Evolutionary conservation across 768 basidiomycete species (phyloP).

Genomic region (Mycena indigotica): DNA sequence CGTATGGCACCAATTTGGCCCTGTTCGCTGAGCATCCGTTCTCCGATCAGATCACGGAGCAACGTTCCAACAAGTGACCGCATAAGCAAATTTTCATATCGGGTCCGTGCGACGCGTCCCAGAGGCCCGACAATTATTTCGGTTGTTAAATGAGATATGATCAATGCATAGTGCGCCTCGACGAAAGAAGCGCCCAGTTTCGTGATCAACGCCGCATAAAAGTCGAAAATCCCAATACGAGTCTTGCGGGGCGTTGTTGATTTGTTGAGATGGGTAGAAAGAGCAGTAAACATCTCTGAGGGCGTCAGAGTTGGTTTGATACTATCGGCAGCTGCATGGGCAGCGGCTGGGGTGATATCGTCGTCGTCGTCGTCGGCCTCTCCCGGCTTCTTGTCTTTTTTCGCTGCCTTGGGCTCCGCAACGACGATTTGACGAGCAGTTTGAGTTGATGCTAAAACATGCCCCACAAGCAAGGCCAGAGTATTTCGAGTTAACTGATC

Average conservation of each 20-base stretch:
- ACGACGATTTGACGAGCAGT: conserved; percentile 53
- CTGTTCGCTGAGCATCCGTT: conserved; percentile 88
- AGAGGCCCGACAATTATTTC: conserved; percentile 69
- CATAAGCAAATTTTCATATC: conserved; percentile 75
- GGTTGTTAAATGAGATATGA: conserved; percentile 75
- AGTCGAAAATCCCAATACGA: conserved; percentile 85
- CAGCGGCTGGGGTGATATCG: conserved; percentile 44
- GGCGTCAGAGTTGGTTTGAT: conserved; percentile 72
- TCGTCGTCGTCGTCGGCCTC: conserved; percentile 66
- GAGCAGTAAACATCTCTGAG: conserved; percentile 77
- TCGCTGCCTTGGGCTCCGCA: conserved; percentile 42
- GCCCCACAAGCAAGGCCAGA: conserved; percentile 78
- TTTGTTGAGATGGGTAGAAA: conserved; percentile 84
- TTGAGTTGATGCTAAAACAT: conserved; percentile 84
- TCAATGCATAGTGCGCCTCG: conserved; percentile 78
- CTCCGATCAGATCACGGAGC: conserved; percentile 83
- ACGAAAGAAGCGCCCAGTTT: conserved; percentile 77
- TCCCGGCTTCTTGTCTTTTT: conserved; percentile 63
- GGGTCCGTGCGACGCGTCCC: conserved; percentile 47
- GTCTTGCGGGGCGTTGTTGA: conserved; percentile 64
- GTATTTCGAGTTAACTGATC: conserved; percentile 31
- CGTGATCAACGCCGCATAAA: conserved; percentile 77
- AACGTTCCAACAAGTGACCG: conserved; percentile 76
- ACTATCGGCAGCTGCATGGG: conserved; percentile 50
- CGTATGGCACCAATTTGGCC: conserved; percentile 91